phyloP scores from a whole-genome alignment of 2,329 filamentous ascomycete species.

The Pseudocercospora pini-densiflorae region DNA sequence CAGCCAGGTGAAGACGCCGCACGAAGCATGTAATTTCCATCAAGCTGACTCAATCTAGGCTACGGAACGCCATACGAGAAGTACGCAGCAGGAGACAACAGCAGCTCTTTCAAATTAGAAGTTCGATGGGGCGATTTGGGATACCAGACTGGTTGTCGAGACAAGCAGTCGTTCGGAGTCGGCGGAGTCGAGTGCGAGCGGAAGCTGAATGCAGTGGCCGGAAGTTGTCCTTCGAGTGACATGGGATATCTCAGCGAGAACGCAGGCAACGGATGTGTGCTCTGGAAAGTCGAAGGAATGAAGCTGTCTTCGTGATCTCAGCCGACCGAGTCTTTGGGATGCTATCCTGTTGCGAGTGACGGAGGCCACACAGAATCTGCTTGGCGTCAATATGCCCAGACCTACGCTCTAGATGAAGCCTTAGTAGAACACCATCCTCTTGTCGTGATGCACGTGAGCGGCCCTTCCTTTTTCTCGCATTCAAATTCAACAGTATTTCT shows the following conservation, averaged over 20 bases:
- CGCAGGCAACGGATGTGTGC: not conserved
- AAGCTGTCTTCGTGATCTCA: not conserved
- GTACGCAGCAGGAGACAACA: not conserved
- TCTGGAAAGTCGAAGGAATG: not conserved
- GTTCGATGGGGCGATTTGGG: conserved; percentile 1
- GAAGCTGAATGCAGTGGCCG: not conserved
- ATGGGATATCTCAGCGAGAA: not conserved
- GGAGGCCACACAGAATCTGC: not conserved
- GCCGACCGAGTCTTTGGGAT: not conserved
- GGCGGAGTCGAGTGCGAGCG: not conserved
- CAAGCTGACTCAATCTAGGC: not conserved
- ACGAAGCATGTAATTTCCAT: not conserved
- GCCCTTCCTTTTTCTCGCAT: not conserved
- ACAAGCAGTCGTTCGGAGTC: not conserved
- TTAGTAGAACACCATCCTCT: not conserved
- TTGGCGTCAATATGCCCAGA: not conserved
- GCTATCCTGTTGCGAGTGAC: not conserved
- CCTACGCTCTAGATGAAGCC: not conserved
- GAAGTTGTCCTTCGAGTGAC: not conserved
- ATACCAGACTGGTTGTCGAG: not conserved
- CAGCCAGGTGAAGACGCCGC: not conserved
- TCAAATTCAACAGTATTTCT: not conserved
- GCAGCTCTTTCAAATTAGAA: not conserved
- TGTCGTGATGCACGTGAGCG: not conserved
- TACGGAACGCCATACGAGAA: not conserved